Base-by-base conservation (phyloP, 495 filamentous ascomycete genomes). In the Usnea hakonensis region DNA sequence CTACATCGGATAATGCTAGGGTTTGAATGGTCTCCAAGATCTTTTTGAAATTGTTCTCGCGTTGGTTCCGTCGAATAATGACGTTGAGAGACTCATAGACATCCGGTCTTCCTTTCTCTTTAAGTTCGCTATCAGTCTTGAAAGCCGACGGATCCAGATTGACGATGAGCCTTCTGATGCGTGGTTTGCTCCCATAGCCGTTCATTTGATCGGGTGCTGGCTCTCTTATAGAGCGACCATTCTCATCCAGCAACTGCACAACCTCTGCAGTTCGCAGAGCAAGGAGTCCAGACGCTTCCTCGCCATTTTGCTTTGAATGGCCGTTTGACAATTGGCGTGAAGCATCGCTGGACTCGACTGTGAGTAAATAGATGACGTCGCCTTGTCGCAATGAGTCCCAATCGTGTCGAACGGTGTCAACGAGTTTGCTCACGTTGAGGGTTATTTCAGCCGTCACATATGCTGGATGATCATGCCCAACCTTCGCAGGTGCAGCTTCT, bases 21-120 rank as follows among this genome's bases (percentile, higher is more conserved):
- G 85, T 89, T 68, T 87, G 87, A 70, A 99, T 94, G 1, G 91
- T 95, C 63, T 96, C 88, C 21, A 99, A 78, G 23, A 97, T 86
- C 13, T 91, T 86, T 69, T 90, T 97, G 82, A 97, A 99, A 72
- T 97, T 99, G 71, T 99, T 99, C 71, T 97, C 95, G 52, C 91
- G 80, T 21, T 89, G 87, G 71, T 85, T 89, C 58, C 94, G 83
- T 38, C 93, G 88, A 35, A 96, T 80, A 55, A 99, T 73, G 6
- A 97, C 78, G 69, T 99, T 97, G 64, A 99, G 87, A 32, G 79
- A 77, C 40, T 94, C 87, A 69, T 97, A 96, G 48, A 95, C 76
- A 64, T 95, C 86, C 19, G 82, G 78, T 69, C 87, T 87, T 36
- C 88, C 88, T 58, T 78, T 78, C 7, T 78, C 70, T 41, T 78